Evolutionary conservation across 352 stramenopile genomes (phyloP), one percentile per base, ranked within the genome.

Genomic region (Phytophthora litchii): DNA sequence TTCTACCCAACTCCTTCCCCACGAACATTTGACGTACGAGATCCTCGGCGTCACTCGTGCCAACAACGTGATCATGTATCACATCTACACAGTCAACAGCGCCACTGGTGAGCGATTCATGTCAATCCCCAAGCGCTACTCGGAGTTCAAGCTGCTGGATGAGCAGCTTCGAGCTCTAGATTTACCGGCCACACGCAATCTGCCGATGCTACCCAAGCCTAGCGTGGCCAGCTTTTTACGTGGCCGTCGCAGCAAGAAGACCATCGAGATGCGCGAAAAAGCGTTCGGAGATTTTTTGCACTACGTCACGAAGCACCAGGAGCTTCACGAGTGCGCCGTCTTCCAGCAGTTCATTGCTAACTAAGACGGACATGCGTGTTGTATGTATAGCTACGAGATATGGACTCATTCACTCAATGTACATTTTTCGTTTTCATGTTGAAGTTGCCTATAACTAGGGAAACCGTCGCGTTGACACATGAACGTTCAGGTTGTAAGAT

Each of bases 41-140:
- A 78, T 86, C 25, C 36, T 73, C 5, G 70, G 74, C 42, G 71
- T 80, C 45, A 80, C 77, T n/a, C 66, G 47, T 25, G 66, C 54
- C 23, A 74, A 79, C 21, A 72, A 68, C 37, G 67, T 84, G n/a
- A 60, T 72, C 23, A 80, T 78, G 74, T 86, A 86, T 64, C 69
- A 79, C 56, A 80, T 86, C 35, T 72, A 86, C 48, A 52, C 48
- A 10, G 17, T 74, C 19, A 64, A 68, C 53, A 48, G 17, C 31
- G 58, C 19, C 1, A 70, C 65, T 0, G 72, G 41, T 31, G 64
- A 71, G 12, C 60, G 52, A 37, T 37, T 23, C 0, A 45, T 55
- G 42, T 72, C 67, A 5, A 38, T 77, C 17, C 36, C 71, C 40
- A 78, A 79, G 42, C 79, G 77, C 14, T 89, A 83, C 66, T 79